A percentile compares a stretch with the other conserved stretches of the same genome.
Evolutionary conservation across 2,329 filamentous ascomycete genomes (phyloP).

Genomic region (Fusarium equiseti): DNA sequence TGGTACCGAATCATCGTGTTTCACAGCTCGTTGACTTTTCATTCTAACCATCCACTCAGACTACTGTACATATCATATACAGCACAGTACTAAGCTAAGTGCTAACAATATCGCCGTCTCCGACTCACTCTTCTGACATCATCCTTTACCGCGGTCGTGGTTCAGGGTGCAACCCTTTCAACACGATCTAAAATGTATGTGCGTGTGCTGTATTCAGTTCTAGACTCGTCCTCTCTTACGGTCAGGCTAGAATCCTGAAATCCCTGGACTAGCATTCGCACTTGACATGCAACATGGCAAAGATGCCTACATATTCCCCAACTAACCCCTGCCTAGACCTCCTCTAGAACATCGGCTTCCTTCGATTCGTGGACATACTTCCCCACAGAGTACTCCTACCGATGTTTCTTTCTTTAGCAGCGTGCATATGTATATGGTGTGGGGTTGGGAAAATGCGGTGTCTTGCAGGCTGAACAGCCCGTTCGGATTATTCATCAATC

Average conservation of each 20-base stretch:
- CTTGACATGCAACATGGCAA: neutral
- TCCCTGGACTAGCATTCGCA: neutral
- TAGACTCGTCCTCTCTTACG: neutral
- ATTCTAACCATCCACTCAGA: neutral
- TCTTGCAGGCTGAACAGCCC: slow-evolving; percentile 1
- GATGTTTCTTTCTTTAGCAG: neutral
- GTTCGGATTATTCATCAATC: neutral
- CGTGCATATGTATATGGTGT: neutral
- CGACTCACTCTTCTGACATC: slow-evolving; percentile 1
- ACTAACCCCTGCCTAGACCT: neutral
- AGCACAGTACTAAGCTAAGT: neutral
- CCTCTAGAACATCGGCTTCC: slow-evolving; percentile 4
- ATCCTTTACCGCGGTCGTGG: neutral
- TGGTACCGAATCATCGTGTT: slow-evolving; percentile 23
- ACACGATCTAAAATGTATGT: neutral
- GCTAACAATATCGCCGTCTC: neutral
- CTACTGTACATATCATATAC: neutral
- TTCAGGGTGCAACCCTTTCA: neutral
- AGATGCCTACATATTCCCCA: neutral
- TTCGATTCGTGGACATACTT: neutral
- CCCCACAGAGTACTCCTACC: slow-evolving; percentile 10
- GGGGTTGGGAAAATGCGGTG: neutral
- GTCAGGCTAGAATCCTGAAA: neutral
- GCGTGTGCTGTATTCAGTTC: neutral
- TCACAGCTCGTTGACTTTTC: neutral